Evolutionary conservation across 1,284 basidiomycete genomes (phyloP).

Genomic region (Chondrostereum purpureum): DNA sequence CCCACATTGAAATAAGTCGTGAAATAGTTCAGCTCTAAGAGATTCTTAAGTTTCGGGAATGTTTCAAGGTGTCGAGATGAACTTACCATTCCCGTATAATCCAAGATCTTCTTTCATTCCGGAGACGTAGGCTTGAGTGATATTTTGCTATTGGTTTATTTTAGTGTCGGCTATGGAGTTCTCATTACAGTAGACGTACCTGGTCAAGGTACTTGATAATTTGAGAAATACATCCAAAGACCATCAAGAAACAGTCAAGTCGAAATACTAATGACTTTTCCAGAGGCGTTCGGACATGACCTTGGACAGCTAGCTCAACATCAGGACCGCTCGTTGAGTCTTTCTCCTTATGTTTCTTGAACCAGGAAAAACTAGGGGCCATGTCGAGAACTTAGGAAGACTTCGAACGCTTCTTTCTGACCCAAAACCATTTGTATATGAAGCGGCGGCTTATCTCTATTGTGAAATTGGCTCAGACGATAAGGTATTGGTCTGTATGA

Average conservation of each 20-base stretch:
- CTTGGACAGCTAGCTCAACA: conserved; percentile 1
- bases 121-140: conserved; percentile 13
- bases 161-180: too few relatives aligned
- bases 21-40: conserved; percentile 14
- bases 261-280: conserved; percentile 12
- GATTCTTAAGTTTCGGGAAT: too few relatives aligned
- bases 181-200: conserved; percentile 3
- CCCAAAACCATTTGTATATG: background rate
- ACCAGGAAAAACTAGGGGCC: conserved; percentile 1
- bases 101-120: conserved; percentile 14
- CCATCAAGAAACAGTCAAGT: conserved; percentile 13
- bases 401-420: background rate
- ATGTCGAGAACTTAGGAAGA: background rate
- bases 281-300: conserved; percentile 8
- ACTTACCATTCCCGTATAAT: conserved; percentile 12
- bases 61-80: too few relatives aligned
- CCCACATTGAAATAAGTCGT: conserved; percentile 13
- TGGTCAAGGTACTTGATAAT: conserved; percentile 16
- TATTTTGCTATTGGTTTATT: conserved; percentile 13
- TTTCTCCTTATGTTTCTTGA: background rate
- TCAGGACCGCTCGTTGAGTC: background rate
- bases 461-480: background rate
- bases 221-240: conserved; percentile 13
- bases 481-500: too few relatives aligned
- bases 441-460: background rate